phyloP scores from a whole-genome alignment of 805 yeast species.

The Millerozyma miso region DNA sequence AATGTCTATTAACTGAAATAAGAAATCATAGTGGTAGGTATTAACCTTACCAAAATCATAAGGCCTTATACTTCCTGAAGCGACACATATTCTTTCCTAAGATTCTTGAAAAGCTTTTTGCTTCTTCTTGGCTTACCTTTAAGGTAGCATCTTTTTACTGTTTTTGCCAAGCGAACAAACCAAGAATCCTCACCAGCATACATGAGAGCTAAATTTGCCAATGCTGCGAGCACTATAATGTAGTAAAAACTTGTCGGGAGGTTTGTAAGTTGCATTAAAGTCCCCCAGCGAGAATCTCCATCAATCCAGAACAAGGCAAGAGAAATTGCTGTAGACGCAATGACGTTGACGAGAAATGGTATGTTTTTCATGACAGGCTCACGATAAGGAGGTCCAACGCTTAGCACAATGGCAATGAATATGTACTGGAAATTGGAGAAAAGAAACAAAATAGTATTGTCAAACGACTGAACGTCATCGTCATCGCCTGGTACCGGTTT shows the following conservation, averaged over 20 bases:
- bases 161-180: conserved; percentile 37
- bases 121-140: conserved; percentile 20
- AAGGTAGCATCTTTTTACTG: conserved; percentile 33
- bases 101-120: conserved; percentile 39
- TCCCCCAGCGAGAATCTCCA: conserved; percentile 53
- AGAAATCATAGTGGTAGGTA: too few relatives aligned
- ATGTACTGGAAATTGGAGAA: conserved; percentile 88
- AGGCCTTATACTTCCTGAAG: not conserved
- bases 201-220: conserved; percentile 47
- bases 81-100: conserved; percentile 11
- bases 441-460: conserved; percentile 81
- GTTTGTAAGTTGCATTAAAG: conserved; percentile 70
- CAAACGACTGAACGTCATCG: conserved; percentile 77
- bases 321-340: conserved; percentile 48
- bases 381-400: conserved; percentile 92
- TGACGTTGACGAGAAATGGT: conserved; percentile 68
- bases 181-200: conserved; percentile 42
- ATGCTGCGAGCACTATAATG: conserved; percentile 44
- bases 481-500: conserved; percentile 79
- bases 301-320: conserved; percentile 50
- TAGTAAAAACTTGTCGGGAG: conserved; percentile 49
- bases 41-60: too few relatives aligned
- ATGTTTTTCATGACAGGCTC: conserved; percentile 61
- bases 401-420: conserved; percentile 73
- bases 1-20: not conserved